Base-by-base conservation (phyloP, 257 asterid genomes). In the Coffea eugenioides region DNA sequence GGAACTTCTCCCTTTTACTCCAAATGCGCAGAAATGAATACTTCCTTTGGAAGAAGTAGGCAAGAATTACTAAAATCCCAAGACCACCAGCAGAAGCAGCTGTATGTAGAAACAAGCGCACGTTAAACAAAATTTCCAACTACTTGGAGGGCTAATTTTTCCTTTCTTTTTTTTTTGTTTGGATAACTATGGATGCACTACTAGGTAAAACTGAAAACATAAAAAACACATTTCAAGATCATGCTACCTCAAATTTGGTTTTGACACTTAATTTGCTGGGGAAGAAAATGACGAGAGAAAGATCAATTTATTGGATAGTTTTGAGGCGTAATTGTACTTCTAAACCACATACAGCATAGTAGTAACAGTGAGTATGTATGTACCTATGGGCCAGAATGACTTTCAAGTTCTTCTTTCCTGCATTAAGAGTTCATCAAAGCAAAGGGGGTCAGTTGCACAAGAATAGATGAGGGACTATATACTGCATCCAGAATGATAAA, bases 131-230 rank as follows among this genome's bases (percentile, higher is more conserved):
- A 39, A 39, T 39, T 39, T n/a, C 43, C 43, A 2, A 39, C 43
- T 39, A 39, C 0, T 39, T 39, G 1, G 43, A 4, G 43, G 43
- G 43, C 43, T 39, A 39, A 39, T 1, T 39, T 39, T 39, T 39
- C 43, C 2, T 39, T 1, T 39, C 4, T 39, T 39, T 39, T 2
- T 2, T 2, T n/a, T n/a, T n/a, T n/a, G 2, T 39, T 39, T 39
- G 43, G 43, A 4, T 39, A 39, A 39, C 43, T 66, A 88, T 52
- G 4, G 85, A 45, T n/a, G 69, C 87, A 36, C 74, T 85, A 78
- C 85, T 90, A 82, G 82, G 64, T 75, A 84, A 9, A 82, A 69
- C 94, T 89, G 81, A 27, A 72, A 45, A 80, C 77, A 65, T 43
- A 71, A 81, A 54, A 73, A 57, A 56, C 3, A 4, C 43, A 39